Conservation (phyloP, 176 grass and related monocot genomes). For the Secale cereale region DNA sequence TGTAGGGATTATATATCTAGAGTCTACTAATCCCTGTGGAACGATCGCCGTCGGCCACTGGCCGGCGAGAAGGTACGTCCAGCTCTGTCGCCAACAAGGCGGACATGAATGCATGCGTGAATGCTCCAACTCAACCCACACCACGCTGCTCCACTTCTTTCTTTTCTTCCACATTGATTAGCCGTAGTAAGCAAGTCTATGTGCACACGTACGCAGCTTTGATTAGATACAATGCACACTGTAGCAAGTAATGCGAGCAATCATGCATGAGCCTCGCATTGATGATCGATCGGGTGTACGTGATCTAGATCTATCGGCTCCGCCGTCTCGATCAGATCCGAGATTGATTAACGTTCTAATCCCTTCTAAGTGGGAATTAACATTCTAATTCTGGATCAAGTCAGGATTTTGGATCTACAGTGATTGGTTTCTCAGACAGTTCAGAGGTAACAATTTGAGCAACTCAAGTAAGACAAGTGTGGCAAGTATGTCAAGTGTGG, state of each 20-base stretch:
- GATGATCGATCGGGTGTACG: background rate
- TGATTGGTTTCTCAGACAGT: background rate
- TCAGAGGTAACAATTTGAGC: too few species aligned
- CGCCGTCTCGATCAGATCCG: background rate
- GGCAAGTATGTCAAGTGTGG: too few species aligned
- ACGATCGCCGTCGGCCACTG: background rate
- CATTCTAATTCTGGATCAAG: background rate
- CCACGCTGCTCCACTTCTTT: background rate
- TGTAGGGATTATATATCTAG: background rate
- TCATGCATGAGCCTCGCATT: background rate
- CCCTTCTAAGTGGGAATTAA: background rate
- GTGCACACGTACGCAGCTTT: background rate
- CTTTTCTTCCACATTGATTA: background rate
- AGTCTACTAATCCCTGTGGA: background rate
- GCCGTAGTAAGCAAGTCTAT: background rate
- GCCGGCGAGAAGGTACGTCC: background rate
- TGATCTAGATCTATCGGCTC: background rate
- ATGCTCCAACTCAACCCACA: background rate
- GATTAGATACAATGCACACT: constrained; percentile 1
- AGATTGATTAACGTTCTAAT: background rate
- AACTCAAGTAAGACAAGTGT: too few species aligned
- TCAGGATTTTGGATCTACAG: background rate
- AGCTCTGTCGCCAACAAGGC: background rate
- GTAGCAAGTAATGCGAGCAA: background rate
- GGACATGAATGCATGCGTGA: background rate